phyloP scores from a whole-genome alignment of 768 basidiomycete species.

The Mrakia gelida region DNA sequence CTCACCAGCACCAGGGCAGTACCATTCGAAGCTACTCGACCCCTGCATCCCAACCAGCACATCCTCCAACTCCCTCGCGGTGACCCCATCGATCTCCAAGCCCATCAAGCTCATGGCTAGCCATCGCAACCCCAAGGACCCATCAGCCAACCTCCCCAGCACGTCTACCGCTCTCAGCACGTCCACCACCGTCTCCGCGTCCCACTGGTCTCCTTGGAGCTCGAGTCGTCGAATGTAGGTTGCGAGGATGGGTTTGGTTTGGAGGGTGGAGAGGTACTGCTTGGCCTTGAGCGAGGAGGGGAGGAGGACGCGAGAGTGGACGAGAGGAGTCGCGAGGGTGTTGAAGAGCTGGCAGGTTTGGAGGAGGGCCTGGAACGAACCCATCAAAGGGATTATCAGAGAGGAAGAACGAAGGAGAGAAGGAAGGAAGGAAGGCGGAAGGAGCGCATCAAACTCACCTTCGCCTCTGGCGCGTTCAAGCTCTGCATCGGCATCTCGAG shows the following conservation, averaged over 20 bases:
- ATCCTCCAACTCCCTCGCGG: not conserved
- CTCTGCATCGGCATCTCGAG: not conserved
- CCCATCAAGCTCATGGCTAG: not conserved
- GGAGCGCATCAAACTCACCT: not conserved
- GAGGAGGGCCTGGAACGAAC: not conserved
- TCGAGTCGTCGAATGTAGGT: not conserved
- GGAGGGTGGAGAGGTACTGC: not conserved
- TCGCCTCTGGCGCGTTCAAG: not conserved
- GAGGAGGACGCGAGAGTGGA: constrained; percentile 1
- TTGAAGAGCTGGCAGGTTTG: not conserved
- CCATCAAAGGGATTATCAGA: not conserved
- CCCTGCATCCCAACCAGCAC: not conserved
- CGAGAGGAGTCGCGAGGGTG: not conserved
- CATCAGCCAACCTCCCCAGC: not conserved
- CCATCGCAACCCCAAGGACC: not conserved
- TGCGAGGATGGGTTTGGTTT: not conserved
- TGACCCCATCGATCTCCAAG: not conserved
- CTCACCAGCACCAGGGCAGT: not conserved
- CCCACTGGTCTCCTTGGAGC: not conserved
- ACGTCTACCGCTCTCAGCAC: not conserved
- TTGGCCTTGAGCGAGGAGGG: not conserved
- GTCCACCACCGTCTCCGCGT: not conserved
- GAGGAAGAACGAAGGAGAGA: not conserved
- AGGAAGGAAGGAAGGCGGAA: not conserved
- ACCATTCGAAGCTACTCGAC: not conserved